Conservation (phyloP, 208 protist species). For the Leishmania tarentolae region DNA sequence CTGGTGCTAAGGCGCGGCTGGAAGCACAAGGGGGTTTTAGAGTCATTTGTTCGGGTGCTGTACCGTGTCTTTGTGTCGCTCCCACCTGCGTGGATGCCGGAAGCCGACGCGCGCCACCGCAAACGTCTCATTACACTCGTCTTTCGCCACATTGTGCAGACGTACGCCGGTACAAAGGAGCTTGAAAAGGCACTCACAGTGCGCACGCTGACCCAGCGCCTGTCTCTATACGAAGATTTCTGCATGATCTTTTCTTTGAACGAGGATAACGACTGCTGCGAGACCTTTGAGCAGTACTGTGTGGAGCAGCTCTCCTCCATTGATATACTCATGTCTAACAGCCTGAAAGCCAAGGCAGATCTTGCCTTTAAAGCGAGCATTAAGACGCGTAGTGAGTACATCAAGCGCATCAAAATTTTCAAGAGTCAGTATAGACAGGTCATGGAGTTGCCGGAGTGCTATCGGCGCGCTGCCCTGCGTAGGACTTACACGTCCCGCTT, state of each 20-base stretch:
- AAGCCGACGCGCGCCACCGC: conserved; percentile 48
- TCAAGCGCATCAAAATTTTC: conserved; percentile 81
- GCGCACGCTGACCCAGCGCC: conserved; percentile 69
- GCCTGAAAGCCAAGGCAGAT: conserved; percentile 73
- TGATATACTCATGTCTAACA: conserved; percentile 68
- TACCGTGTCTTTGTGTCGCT: conserved; percentile 68
- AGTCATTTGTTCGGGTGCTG: conserved; percentile 68
- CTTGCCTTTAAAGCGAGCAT: conserved; percentile 62
- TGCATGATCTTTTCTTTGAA: conserved; percentile 38
- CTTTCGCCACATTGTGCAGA: conserved; percentile 59
- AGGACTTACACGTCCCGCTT: conserved; percentile 41
- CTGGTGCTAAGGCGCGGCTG: conserved; percentile 57
- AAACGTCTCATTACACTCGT: conserved; percentile 57
- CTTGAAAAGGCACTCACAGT: conserved; percentile 70
- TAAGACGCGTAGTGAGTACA: conserved; percentile 75
- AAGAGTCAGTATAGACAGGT: conserved; percentile 50
- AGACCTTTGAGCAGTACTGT: conserved; percentile 64
- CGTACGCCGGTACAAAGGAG: conserved; percentile 67
- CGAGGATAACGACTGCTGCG: conserved; percentile 39
- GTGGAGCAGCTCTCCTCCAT: conserved; percentile 51
- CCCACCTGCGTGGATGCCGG: conserved; percentile 63
- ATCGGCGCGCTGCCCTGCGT: conserved; percentile 39
- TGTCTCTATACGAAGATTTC: conserved; percentile 82
- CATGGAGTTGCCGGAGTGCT: conserved; percentile 44
- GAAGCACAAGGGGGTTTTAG: conserved; percentile 74